Evolutionary conservation across 2,329 filamentous ascomycete species (phyloP), one percentile per base, ranked within the genome.

Genomic region (Herpotrichia juniperi): DNA sequence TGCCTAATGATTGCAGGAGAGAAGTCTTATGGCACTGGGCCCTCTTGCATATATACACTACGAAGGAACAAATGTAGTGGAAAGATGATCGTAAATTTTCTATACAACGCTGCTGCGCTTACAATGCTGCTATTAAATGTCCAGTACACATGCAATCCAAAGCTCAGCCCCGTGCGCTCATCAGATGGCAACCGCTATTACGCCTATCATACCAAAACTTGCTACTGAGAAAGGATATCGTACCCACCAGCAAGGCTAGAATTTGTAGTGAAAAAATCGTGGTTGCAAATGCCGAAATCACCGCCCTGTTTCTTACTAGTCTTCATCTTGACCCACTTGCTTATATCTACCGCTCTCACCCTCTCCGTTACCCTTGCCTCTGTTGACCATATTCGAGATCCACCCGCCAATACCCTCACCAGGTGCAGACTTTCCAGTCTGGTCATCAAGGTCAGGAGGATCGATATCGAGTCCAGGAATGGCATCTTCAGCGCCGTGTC

Each of bases 381-480:
- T 79, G 62, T 79, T 83, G 32, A 89, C 83, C 74, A 90, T 83
- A 35, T 83, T 84, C 39, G 82, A 85, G 60, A 90, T 88, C 87
- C 87, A 90, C 12, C 86, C 85, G 14, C 85, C 85, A 48, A 89
- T 75, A 3, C 87, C 86, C 62, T 88, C 83, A 14, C 54, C 68
- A 58, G 59, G 67, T 30, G 63, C 53, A 10, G 63, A 53, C 67
- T 83, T 85, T 48, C 80, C 79, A 54, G 80, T 79, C 34, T 76
- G 72, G 37, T 80, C 74, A 24, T 77, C 73, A 2, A 90, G 79
- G 44, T 85, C 81, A 1, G 91, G 90, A 4, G 91, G 89, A 34
- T 96, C 87, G 50, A 97, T 89, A 63, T 91, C 86, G 50, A 97
- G 80, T 8, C 89, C 87, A 1, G 92, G 91, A 53, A 96, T 92